These are phyloP conservation scores for Candida krabiensis DNA, from an alignment of 805 yeast species.

Conservation along the genomic window DNA sequence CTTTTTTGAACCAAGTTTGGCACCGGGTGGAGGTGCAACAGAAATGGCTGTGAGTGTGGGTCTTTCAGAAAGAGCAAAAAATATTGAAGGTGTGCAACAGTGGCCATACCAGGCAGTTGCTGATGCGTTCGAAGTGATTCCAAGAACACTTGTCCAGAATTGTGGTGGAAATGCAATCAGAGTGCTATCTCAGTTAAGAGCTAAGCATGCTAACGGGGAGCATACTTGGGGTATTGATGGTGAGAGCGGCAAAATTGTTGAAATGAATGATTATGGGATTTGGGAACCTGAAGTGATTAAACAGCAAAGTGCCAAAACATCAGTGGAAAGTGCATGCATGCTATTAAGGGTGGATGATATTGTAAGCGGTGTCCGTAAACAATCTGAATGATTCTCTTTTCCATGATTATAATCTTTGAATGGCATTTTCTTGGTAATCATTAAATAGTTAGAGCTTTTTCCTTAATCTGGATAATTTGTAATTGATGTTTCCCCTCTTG, in stretches of 20 bases:
- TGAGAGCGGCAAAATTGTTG: conserved; percentile 88
- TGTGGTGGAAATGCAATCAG: conserved; percentile 97
- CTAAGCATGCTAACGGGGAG: conserved; percentile 91
- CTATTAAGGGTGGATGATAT: conserved; percentile 95
- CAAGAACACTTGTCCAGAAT: conserved; percentile 95
- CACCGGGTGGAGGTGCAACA: conserved; percentile 99
- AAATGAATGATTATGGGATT: conserved; percentile 93
- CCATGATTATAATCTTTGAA: too few relatives aligned
- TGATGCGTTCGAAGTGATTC: conserved; percentile 97
- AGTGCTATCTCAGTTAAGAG: conserved; percentile 85
- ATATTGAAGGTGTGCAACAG: conserved; percentile 91
- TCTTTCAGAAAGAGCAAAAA: conserved; percentile 86
- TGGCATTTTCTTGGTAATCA: too few relatives aligned
- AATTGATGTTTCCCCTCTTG: too few relatives aligned
- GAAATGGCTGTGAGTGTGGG: conserved; percentile 96
- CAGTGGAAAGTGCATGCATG: conserved; percentile 94
- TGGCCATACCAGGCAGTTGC: conserved; percentile 99
- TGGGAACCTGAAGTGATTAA: conserved; percentile 99
- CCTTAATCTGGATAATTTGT: too few relatives aligned
- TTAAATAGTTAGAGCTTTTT: too few relatives aligned
- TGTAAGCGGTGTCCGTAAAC: conserved; percentile 84
- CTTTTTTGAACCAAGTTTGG: conserved; percentile 86
- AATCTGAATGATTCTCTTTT: conserved; percentile 14
- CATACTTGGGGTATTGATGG: conserved; percentile 93
- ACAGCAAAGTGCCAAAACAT: conserved; percentile 96